phyloP scores from a whole-genome alignment of 1,139 yeast genomes.

The Nematodospora anomalae region DNA sequence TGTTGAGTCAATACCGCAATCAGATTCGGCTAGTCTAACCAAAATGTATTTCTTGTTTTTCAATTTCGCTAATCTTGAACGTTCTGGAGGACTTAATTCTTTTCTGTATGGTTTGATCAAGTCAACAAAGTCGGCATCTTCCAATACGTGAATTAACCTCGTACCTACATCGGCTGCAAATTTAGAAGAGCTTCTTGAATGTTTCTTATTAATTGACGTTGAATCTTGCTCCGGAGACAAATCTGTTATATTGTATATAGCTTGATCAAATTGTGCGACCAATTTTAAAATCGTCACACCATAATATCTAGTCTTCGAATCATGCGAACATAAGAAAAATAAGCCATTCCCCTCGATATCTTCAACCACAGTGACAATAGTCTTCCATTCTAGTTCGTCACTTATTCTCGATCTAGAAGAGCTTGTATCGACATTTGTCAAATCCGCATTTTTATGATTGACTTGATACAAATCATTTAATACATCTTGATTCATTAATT shows the following conservation, averaged over 20 bases:
- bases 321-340: constrained; percentile 88
- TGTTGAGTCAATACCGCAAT: constrained; percentile 93
- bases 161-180: constrained; percentile 81
- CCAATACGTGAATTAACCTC: constrained; percentile 75
- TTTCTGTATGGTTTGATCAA: constrained; percentile 58
- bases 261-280: constrained; percentile 83
- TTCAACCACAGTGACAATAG: constrained; percentile 79
- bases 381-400: constrained; percentile 77
- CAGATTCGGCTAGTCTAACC: constrained; percentile 79
- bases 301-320: constrained; percentile 66
- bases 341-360: constrained; percentile 96
- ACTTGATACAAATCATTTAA: constrained; percentile 47
- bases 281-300: constrained; percentile 75
- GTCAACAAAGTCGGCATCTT: constrained; percentile 66
- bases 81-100: constrained; percentile 80
- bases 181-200: constrained; percentile 63
- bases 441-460: constrained; percentile 39
- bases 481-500: constrained; percentile 40
- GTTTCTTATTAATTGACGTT: constrained; percentile 24
- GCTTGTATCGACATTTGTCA: constrained; percentile 18
- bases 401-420: constrained; percentile 17
- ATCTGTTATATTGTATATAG: constrained; percentile 57
- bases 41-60: constrained; percentile 64
- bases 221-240: constrained; percentile 7
- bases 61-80: constrained; percentile 66